A percentile compares a stretch with the other conserved stretches of the same genome.
Evolutionary conservation across 2,329 filamentous ascomycete species (phyloP).

Genomic region (Annulohypoxylon truncatum): DNA sequence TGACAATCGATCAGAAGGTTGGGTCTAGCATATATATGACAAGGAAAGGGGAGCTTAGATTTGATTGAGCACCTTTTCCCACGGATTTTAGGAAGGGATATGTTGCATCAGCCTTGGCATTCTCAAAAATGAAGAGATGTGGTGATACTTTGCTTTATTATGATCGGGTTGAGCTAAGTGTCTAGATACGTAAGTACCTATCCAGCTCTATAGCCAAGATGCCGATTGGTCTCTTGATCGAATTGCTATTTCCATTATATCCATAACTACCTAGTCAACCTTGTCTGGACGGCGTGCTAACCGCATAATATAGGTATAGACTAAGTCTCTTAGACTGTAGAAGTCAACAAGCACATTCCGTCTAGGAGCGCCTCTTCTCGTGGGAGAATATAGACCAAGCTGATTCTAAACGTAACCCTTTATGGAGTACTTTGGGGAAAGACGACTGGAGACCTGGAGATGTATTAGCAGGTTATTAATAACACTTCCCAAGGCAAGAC

Average conservation of each 20-base stretch:
- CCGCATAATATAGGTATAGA: background rate
- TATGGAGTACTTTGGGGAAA: background rate
- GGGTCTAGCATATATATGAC: too few species aligned
- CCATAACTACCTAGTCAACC: background rate
- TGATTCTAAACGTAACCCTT: background rate
- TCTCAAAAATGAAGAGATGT: too few species aligned
- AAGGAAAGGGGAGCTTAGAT: too few species aligned
- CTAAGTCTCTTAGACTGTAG: background rate
- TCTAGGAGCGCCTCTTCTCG: background rate
- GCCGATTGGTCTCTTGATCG: background rate
- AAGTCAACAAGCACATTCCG: background rate
- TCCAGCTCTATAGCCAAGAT: too few species aligned
- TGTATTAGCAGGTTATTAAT: constrained; percentile 1
- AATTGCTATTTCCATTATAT: background rate
- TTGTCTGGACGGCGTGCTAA: background rate
- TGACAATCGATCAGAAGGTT: too few species aligned
- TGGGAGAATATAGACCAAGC: background rate
- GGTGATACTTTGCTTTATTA: too few species aligned
- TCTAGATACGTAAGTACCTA: too few species aligned
- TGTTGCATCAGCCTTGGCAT: too few species aligned
- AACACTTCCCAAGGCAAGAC: background rate
- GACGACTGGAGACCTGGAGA: background rate
- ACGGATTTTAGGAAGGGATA: too few species aligned
- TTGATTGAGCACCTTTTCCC: too few species aligned
- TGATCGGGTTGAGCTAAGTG: background rate